Percentiles rank a stretch among this genome's conserved stretches.
phyloP scores from a whole-genome alignment of 805 yeast species.

The Candida nemodendra region DNA sequence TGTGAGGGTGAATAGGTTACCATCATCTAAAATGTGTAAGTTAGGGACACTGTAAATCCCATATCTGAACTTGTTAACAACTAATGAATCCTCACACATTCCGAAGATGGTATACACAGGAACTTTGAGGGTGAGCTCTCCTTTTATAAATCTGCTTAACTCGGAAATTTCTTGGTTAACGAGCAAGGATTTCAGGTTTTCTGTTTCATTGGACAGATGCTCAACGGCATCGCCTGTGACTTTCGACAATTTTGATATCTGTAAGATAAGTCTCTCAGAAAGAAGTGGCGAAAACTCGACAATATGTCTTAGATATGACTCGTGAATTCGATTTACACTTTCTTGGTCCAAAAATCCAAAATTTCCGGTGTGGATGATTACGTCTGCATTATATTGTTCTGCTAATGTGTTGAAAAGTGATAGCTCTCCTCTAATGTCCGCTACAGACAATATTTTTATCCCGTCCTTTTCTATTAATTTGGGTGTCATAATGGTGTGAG shows the following conservation, averaged over 20 bases:
- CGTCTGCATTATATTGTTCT: constrained; percentile 42
- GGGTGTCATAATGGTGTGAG: constrained; percentile 3
- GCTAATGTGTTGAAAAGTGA: constrained; percentile 51
- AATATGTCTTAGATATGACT: constrained; percentile 59
- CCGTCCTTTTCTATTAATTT: constrained; percentile 20
- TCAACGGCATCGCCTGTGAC: constrained; percentile 42
- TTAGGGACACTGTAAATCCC: constrained; percentile 57
- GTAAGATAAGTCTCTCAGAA: constrained; percentile 45
- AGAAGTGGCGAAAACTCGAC: constrained; percentile 65
- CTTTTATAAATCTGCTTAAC: constrained; percentile 46
- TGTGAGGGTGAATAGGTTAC: constrained; percentile 41
- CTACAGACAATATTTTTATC: constrained; percentile 37
- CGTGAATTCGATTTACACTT: constrained; percentile 53
- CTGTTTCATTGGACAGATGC: constrained; percentile 37
- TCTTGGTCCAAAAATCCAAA: constrained; percentile 72
- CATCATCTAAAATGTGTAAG: constrained; percentile 61
- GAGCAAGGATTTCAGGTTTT: constrained; percentile 35
- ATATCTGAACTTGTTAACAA: constrained; percentile 58
- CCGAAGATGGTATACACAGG: constrained; percentile 83
- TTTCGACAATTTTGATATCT: constrained; percentile 52
- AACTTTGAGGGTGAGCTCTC: constrained; percentile 39
- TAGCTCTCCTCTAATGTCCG: constrained; percentile 57
- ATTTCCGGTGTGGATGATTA: constrained; percentile 71
- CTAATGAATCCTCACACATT: constrained; percentile 69
- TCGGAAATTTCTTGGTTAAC: constrained; percentile 47